Conservation (phyloP, 2,329 filamentous ascomycete genomes). For the Calonectria honghensis region DNA sequence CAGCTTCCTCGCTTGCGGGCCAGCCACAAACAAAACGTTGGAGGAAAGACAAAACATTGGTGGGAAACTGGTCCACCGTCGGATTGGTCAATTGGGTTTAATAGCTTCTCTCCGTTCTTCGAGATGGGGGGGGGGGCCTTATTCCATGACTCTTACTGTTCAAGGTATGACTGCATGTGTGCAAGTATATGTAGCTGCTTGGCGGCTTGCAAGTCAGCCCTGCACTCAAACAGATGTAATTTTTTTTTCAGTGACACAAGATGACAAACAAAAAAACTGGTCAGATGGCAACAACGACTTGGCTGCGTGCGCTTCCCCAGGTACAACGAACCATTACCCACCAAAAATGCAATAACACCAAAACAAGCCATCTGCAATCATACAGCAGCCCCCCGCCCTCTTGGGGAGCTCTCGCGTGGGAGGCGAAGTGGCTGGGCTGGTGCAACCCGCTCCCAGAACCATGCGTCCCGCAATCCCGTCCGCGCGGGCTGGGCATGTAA, state of each 20-base stretch:
- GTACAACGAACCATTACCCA: neutral
- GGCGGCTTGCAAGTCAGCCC: neutral
- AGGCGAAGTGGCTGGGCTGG: neutral
- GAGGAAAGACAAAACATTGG: neutral
- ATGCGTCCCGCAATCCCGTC: neutral
- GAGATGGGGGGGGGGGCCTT: too few species aligned
- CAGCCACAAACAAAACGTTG: neutral
- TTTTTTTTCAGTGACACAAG: neutral
- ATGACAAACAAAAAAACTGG: neutral
- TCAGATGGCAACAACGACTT: neutral
- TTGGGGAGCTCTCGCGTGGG: neutral
- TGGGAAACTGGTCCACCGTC: neutral
- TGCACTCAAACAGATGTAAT: neutral
- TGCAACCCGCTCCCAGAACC: too few species aligned
- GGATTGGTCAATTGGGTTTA: constrained; percentile 3
- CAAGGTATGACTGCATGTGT: neutral
- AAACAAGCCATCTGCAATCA: neutral
- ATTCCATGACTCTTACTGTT: neutral
- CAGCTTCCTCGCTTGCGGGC: neutral
- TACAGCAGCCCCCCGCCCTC: too few species aligned
- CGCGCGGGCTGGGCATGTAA: neutral
- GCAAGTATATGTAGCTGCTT: neutral
- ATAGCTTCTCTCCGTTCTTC: neutral
- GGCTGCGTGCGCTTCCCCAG: neutral
- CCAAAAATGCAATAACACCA: neutral